Conservation (phyloP, 2,329 filamentous ascomycete species). For the Pyrenochaeta sp. region DNA sequence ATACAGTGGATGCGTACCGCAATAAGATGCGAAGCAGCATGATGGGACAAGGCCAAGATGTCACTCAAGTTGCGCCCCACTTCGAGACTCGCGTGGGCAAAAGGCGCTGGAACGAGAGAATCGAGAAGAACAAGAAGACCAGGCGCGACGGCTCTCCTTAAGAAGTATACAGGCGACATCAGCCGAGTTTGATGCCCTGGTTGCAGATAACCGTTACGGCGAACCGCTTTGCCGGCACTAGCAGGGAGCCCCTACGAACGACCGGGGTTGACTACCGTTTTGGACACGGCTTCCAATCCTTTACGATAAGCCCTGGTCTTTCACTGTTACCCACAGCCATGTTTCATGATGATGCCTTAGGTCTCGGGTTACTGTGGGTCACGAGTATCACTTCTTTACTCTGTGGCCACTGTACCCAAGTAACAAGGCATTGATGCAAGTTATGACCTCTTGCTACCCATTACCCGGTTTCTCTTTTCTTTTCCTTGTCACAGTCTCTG, state of each 20-base stretch:
- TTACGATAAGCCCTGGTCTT: constrained; percentile 23
- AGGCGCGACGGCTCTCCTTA: constrained; percentile 49
- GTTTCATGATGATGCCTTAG: constrained; percentile 32
- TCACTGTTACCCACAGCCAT: constrained; percentile 15
- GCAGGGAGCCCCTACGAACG: constrained; percentile 43
- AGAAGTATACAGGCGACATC: constrained; percentile 31
- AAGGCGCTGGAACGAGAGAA: constrained; percentile 63
- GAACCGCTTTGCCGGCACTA: constrained; percentile 42
- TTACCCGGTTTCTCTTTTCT: too few relatives aligned
- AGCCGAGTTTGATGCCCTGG: constrained; percentile 35
- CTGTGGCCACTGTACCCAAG: neutral
- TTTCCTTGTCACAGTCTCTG: too few relatives aligned
- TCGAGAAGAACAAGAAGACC: constrained; percentile 52
- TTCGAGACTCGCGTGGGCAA: constrained; percentile 91
- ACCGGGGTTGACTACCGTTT: constrained; percentile 40
- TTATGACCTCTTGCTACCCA: too few relatives aligned
- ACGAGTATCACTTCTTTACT: neutral
- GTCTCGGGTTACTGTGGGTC: constrained; percentile 30
- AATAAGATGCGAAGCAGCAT: constrained; percentile 88
- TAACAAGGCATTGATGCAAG: too few relatives aligned
- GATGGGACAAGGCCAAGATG: constrained; percentile 78
- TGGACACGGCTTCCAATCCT: constrained; percentile 32
- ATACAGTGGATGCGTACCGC: constrained; percentile 86
- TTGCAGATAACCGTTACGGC: constrained; percentile 32
- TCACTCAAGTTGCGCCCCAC: constrained; percentile 76